Base-by-base conservation (phyloP, 768 basidiomycete genomes). In the Hydnomerulius pinastri region DNA sequence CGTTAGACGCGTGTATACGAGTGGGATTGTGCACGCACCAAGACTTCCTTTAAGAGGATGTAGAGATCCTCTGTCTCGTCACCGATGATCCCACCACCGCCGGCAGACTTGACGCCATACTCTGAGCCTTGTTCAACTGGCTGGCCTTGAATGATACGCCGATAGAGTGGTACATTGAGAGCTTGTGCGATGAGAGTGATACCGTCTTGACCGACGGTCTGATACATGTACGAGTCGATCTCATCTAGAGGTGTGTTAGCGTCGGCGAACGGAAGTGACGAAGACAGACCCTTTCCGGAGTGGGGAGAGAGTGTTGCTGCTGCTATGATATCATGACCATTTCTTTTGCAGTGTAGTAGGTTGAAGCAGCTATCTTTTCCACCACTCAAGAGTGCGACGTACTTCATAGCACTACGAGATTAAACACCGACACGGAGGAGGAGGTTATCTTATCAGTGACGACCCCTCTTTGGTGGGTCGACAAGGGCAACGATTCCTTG, bases 281-380 rank as follows among this genome's bases (percentile, higher is more conserved):
- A 46, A 57, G 23, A 53, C 48, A 33, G 17, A 94, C 96, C 95
- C 83, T 87, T 89, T 60, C 92, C 95, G 50, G 77, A 72, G 55
- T 78, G 82, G 18, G 97, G 97, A 10, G 90, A 79, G 36, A 99
- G 76, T 33, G 92, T 92, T 4, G 93, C 97, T 17, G 93, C 85
- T 10, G 93, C 92, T 8, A 94, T 72, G 33, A 98, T 82, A 51
- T 89, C 76, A 64, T 99, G 96, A 1, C 91, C 87, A 62, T 97
- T 92, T 51, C 79, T 76, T 41, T 81, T 72, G 64, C 93, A 96
- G 70, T 98, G 95, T 10, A 92, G 70, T 36, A 98, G 82, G 63
- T 96, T 98, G 78, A 86, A 98, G 76, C 92, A 94, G 67, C 90
- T 92, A 71, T 99, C 97, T 71, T 99, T 99, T 25, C 97, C 97